A percentile compares a stretch with the other conserved stretches of the same genome.
Evolutionary conservation across 2,329 filamentous ascomycete genomes (phyloP).

Genomic region (Ophiognomonia clavigignenti-juglandacearum): DNA sequence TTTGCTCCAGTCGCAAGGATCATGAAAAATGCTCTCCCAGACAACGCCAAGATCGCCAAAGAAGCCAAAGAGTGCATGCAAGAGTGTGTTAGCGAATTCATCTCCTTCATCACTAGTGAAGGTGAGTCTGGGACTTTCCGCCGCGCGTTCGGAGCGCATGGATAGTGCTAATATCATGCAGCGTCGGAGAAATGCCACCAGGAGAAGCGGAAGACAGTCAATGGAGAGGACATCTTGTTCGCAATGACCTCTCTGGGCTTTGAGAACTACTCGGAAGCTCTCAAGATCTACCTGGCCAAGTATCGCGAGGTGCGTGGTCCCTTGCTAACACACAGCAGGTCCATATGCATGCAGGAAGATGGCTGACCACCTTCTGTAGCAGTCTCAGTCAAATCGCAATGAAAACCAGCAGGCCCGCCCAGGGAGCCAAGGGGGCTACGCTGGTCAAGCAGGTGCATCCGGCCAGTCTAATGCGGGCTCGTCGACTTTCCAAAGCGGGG

Average conservation of each 20-base stretch:
- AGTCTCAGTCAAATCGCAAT: constrained; percentile 76
- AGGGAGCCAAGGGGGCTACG: constrained; percentile 48
- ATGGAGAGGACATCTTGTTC: constrained; percentile 97
- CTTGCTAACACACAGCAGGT: constrained; percentile 7
- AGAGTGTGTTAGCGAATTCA: constrained; percentile 99
- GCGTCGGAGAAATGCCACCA: constrained; percentile 99
- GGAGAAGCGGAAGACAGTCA: constrained; percentile 98
- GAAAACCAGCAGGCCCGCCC: constrained; percentile 46
- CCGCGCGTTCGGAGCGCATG: constrained; percentile 1
- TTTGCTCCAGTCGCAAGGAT: constrained; percentile 96
- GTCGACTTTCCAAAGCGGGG: constrained; percentile 40
- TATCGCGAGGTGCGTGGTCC: constrained; percentile 63
- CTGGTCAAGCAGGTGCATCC: constrained; percentile 34
- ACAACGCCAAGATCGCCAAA: constrained; percentile 98
- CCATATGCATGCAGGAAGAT: too few species aligned
- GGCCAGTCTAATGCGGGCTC: constrained; percentile 32
- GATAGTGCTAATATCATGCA: constrained; percentile 36
- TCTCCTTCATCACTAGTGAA: constrained; percentile 99
- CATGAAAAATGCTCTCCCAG: constrained; percentile 96
- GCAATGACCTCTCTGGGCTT: constrained; percentile 99
- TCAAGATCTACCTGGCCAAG: constrained; percentile 97
- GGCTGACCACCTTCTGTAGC: constrained; percentile 32
- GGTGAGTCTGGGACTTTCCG: constrained; percentile 51
- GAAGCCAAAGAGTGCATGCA: constrained; percentile 99
- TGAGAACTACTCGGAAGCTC: constrained; percentile 95